Conservation (phyloP, 352 stramenopile species). For the Peronospora belbahrii region DNA sequence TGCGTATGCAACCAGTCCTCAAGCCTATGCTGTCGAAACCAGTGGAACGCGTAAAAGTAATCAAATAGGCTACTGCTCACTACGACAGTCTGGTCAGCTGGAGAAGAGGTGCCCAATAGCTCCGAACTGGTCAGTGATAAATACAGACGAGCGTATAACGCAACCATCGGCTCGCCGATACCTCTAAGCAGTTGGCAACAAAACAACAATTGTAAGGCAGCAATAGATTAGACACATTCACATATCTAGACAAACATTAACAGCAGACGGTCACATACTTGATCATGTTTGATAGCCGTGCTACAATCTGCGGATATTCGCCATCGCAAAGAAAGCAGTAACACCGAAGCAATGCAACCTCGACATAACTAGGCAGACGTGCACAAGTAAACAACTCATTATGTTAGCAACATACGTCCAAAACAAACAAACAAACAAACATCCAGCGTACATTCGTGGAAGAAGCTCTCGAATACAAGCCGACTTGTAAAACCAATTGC, state of each 20-base stretch:
- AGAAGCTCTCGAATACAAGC: conserved; percentile 89
- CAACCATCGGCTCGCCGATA: conserved; percentile 82
- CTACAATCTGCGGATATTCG: conserved; percentile 84
- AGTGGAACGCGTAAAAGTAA: conserved; percentile 83
- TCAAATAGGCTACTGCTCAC: conserved; percentile 82
- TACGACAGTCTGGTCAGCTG: conserved; percentile 25
- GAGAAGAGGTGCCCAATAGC: conserved; percentile 35
- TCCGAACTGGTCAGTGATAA: conserved; percentile 63
- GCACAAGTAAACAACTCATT: not conserved
- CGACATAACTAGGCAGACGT: conserved; percentile 53
- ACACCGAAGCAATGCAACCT: conserved; percentile 82
- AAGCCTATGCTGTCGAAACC: conserved; percentile 53
- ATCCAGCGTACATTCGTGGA: conserved; percentile 79
- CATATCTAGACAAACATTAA: not conserved
- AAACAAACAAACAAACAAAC: not conserved
- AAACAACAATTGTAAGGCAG: conserved; percentile 8
- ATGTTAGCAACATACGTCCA: not conserved
- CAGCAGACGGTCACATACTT: conserved; percentile 42
- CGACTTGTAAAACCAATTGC: conserved; percentile 94
- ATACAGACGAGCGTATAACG: conserved; percentile 82
- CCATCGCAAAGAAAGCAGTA: conserved; percentile 87
- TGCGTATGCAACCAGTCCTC: conserved; percentile 41
- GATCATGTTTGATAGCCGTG: conserved; percentile 80
- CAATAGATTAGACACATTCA: conserved; percentile 10
- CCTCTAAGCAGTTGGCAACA: conserved; percentile 34